Percentiles rank a stretch among this genome's conserved stretches.
phyloP scores from a whole-genome alignment of 2,329 filamentous ascomycete genomes.

The Cyanodermella asteris region DNA sequence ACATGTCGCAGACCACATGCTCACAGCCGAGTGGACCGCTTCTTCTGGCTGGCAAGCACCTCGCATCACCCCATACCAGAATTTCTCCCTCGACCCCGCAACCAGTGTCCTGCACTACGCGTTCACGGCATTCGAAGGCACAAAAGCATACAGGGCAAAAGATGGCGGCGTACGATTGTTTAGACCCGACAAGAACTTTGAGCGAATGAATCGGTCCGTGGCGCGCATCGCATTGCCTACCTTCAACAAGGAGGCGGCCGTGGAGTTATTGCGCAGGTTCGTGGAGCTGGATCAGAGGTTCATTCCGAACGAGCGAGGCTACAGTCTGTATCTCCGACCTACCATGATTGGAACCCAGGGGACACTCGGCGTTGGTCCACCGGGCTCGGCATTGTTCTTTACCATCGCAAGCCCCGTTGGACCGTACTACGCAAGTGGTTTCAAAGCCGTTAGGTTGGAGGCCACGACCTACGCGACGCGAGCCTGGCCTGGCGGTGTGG shows the following conservation, averaged over 20 bases:
- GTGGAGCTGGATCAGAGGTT: conserved; percentile 67
- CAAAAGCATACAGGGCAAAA: conserved; percentile 95
- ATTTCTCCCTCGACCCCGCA: conserved; percentile 85
- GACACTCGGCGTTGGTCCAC: conserved; percentile 81
- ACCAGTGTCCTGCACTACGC: conserved; percentile 98
- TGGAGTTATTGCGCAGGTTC: conserved; percentile 61
- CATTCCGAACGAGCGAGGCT: conserved; percentile 62
- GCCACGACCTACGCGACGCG: conserved; percentile 92
- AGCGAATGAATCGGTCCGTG: conserved; percentile 72
- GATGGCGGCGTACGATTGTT: conserved; percentile 64
- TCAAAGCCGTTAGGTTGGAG: conserved; percentile 90
- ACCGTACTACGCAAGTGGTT: conserved; percentile 93
- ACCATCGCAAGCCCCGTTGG: conserved; percentile 93
- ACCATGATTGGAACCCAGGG: conserved; percentile 95
- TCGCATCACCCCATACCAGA: conserved; percentile 81
- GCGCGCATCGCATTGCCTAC: conserved; percentile 82
- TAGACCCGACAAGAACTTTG: conserved; percentile 92
- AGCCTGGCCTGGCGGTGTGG: conserved; percentile 92
- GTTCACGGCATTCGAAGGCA: conserved; percentile 94
- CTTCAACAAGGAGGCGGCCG: conserved; percentile 52
- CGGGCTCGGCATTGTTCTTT: conserved; percentile 75
- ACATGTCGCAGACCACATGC: conserved; percentile 63
- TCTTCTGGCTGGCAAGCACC: conserved; percentile 63
- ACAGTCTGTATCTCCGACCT: conserved; percentile 85
- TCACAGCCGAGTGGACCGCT: conserved; percentile 81